Percentiles rank a stretch among this genome's conserved stretches.
These are phyloP conservation scores for Stagonosporopsis cucurbitacearum DNA, from an alignment of 2,329 filamentous ascomycete species.

Conservation along the genomic window DNA sequence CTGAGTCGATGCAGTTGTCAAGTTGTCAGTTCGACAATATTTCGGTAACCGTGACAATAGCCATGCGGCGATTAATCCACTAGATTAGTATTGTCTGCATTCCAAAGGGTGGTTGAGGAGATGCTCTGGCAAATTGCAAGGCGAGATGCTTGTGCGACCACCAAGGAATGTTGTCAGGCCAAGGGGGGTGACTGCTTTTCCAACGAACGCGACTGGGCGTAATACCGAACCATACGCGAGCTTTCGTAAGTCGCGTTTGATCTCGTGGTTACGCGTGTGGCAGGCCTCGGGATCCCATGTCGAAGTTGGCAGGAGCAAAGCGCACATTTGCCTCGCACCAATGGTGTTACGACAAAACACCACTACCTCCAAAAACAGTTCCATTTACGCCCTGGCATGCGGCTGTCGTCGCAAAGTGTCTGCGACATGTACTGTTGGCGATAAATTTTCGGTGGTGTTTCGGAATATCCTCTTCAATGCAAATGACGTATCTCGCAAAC, in stretches of 20 bases:
- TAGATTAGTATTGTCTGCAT: conserved; percentile 9
- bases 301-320: neutral
- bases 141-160: conserved; percentile 9
- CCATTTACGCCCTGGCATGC: neutral
- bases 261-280: conserved; percentile 3
- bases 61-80: conserved; percentile 8
- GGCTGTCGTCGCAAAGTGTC: neutral
- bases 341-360: neutral
- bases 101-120: conserved; percentile 11
- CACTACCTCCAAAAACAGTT: neutral
- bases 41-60: conserved; percentile 17
- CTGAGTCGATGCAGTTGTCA: conserved; percentile 8
- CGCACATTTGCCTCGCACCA: neutral
- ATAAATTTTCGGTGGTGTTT: neutral
- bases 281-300: neutral
- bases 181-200: conserved; percentile 1
- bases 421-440: neutral
- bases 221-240: neutral
- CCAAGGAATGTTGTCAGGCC: conserved; percentile 8
- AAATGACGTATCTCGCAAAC: neutral
- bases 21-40: conserved; percentile 7
- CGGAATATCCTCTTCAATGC: neutral
- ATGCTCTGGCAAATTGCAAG: conserved; percentile 7
- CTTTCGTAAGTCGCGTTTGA: conserved; percentile 5
- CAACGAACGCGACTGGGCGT: neutral